Percentiles rank a stretch among this genome's conserved stretches.
Conservation (phyloP, 129 eudicot genomes). For the Glebionis coronaria region DNA sequence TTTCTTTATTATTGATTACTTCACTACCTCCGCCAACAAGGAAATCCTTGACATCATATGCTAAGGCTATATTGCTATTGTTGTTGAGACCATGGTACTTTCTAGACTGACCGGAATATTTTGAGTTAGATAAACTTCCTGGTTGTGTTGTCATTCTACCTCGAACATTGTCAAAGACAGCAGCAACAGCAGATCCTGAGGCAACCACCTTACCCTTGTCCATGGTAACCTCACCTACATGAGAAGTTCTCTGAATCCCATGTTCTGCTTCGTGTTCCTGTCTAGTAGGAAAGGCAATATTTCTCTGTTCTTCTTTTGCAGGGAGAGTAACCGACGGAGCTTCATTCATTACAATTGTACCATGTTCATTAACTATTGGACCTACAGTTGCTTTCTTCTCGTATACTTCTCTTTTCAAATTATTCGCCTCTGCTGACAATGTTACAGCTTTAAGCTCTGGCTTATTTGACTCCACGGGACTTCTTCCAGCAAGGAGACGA, state of each 20-base stretch:
- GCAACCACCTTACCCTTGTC: constrained; percentile 83
- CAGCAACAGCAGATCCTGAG: constrained; percentile 28
- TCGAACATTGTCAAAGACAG: constrained; percentile 52
- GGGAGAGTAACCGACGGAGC: constrained; percentile 8
- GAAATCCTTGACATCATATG: constrained; percentile 82
- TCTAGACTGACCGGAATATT: constrained; percentile 56
- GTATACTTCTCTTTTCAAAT: constrained; percentile 45
- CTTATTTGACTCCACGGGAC: constrained; percentile 47
- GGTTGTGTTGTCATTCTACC: constrained; percentile 56
- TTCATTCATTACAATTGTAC: constrained; percentile 23
- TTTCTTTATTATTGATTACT: constrained; percentile 46
- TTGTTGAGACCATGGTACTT: constrained; percentile 89
- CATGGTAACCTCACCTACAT: too few species aligned
- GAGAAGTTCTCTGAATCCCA: constrained; percentile 40
- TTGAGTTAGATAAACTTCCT: constrained; percentile 46
- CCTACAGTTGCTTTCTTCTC: constrained; percentile 33
- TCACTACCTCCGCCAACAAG: constrained; percentile 59
- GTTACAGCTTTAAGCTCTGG: constrained; percentile 42
- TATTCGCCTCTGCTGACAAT: constrained; percentile 25
- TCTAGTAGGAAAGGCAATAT: constrained; percentile 58
- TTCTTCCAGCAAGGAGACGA: constrained; percentile 43
- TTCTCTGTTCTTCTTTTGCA: constrained; percentile 45
- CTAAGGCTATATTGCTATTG: constrained; percentile 64
- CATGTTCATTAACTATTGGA: constrained; percentile 34
- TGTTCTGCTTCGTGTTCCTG: constrained; percentile 56